Evolutionary conservation across 208 protist species (phyloP), one percentile per base, ranked within the genome.

Genomic region (Leishmania turanica): DNA sequence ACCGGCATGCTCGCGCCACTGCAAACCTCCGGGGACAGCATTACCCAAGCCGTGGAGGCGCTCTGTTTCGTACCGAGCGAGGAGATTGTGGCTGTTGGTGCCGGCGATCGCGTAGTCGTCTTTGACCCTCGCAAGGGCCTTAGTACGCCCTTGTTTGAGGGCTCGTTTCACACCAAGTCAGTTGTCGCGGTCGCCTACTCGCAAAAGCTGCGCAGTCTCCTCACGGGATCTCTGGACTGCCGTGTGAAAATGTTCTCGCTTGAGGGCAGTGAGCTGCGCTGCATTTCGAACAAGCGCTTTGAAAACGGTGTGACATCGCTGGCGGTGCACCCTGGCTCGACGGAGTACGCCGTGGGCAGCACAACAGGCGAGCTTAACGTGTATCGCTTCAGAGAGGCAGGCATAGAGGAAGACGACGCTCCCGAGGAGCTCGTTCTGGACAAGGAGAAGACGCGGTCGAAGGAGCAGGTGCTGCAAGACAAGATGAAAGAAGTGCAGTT

Each of bases 221-320:
- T 97, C 19, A 92, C 91, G 13, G 92, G 87, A 13, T 90, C 91
- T 11, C 86, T 97, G 17, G 94, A 97, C 60, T 87, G 90, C 72
- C 84, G 92, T n/a, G 89, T 97, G 27, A 96, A 96, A 85, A 95
- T 97, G 89, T 92, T 93, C 77, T 79, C 87, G 0, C 47, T 96
- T 24, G 83, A 89, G 13, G 84, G 81, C 5, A 83, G 84, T 34
- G 81, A 87, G 76, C 72, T 96, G 62, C 82, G 87, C 34, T 90
- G 87, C 73, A 81, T 96, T 27, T 81, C 89, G 2, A 95, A 84
- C 45, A 93, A 90, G 82, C 92, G 89, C 65, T 92, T 95, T 77
- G 85, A 88, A 73, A 83, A 86, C 62, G 84, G 91, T 7, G 89
- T 97, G 17, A 88, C 90, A 15, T 75, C 90, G 21, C 75, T 96